Base-by-base conservation (phyloP, 352 stramenopile species). In the Phytophthora sansomeana region DNA sequence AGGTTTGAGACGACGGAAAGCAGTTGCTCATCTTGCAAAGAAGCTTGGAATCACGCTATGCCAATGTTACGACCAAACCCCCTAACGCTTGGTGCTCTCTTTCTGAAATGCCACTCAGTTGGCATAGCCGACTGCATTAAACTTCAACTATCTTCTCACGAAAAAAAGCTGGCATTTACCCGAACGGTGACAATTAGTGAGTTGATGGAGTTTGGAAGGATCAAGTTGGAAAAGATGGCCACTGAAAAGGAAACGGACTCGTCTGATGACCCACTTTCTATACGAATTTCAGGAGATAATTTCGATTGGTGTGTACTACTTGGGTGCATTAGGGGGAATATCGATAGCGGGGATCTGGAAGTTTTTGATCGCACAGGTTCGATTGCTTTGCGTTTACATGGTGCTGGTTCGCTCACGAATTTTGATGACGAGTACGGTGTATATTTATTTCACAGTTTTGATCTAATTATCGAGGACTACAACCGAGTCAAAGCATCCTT, bases 291-390 rank as follows among this genome's bases (percentile, higher is more conserved):
- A n/a, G 35, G 19, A 5, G 35, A 59, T 26, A 61, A 58, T 36
- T 58, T 86, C 17, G 42, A 73, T 19, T 80, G 72, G 69, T 86
- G 75, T 50, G 26, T 77, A 38, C 49, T 86, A 1, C 19, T 82
- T 14, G 77, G 72, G 26, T 65, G 53, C 14, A 63, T 86, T 30
- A 59, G 50, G 32, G 77, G 77, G 5, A 80, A 75, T 46, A 43
- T 76, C 4, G 48, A 71, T n/a, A 72, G 42, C 32, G 77, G 75
- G 9, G 66, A 82, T n/a, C 63, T 83, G 42, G 53, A 81, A 33
- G 56, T 83, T 47, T 78, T 63, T 60, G 77, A 86, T 57, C 72
- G 72, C 6, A 82, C 77, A 13, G 77, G 69, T 13, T 80, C 72
- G 1, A 46, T 81, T 8, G 44, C 72, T n/a, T 57, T 81, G 50